Evolutionary conservation across 495 filamentous ascomycete genomes (phyloP).

Genomic region (Tuber borchii): DNA sequence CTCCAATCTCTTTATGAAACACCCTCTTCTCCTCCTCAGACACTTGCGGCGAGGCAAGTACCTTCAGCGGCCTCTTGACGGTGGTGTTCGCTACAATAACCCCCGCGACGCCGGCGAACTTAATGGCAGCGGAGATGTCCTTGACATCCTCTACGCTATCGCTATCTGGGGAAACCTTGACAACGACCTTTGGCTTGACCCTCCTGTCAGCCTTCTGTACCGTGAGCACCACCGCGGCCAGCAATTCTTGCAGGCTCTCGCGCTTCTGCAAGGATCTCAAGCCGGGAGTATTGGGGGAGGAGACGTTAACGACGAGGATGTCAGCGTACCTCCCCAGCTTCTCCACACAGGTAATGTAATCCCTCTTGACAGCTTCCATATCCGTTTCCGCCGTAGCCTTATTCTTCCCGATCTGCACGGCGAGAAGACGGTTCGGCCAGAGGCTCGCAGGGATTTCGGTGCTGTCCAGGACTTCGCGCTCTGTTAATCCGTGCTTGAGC

Average conservation of each 20-base stretch:
- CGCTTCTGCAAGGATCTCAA: slow-evolving; percentile 74
- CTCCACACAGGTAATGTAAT: slow-evolving; percentile 82
- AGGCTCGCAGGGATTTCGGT: slow-evolving; percentile 65
- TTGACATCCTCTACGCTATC: slow-evolving; percentile 71
- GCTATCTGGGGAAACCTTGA: slow-evolving; percentile 95
- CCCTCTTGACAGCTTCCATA: slow-evolving; percentile 69
- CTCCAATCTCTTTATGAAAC: slow-evolving; percentile 65
- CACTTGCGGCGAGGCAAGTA: slow-evolving; percentile 58
- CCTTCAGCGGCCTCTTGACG: slow-evolving; percentile 63
- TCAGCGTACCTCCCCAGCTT: slow-evolving; percentile 79
- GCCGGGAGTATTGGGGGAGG: slow-evolving; percentile 90
- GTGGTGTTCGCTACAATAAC: slow-evolving; percentile 98
- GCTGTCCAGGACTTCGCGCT: slow-evolving; percentile 67
- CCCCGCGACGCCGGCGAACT: slow-evolving; percentile 77
- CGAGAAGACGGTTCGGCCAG: slow-evolving; percentile 63
- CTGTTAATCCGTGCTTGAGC: slow-evolving; percentile 59
- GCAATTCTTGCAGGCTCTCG: slow-evolving; percentile 69
- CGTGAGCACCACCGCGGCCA: slow-evolving; percentile 74
- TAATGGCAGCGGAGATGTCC: slow-evolving; percentile 82
- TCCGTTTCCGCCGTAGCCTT: slow-evolving; percentile 77
- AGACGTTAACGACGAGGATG: slow-evolving; percentile 93
- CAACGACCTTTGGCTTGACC: slow-evolving; percentile 78
- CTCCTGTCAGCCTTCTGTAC: slow-evolving; percentile 60
- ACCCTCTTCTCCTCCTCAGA: slow-evolving; percentile 59
- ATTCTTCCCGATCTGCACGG: slow-evolving; percentile 98